These are phyloP conservation scores for Aspergillus puulaauensis DNA, from an alignment of 2,329 filamentous ascomycete genomes.

Conservation along the genomic window DNA sequence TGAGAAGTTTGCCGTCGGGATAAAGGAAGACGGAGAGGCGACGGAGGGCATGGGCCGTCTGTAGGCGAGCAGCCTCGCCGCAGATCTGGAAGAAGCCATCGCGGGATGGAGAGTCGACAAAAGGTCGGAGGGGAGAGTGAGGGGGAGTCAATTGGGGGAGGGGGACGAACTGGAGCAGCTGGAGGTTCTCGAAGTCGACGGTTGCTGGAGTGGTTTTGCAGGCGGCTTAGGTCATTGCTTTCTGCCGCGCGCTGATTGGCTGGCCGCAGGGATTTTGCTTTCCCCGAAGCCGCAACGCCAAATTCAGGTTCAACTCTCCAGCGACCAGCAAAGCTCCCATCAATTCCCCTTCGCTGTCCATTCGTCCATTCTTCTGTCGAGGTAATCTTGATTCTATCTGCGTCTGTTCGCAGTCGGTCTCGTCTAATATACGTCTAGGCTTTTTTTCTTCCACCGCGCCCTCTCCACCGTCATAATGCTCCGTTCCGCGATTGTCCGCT, in stretches of 20 bases:
- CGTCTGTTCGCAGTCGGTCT: not conserved
- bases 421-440: not conserved
- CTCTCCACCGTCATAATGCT: slow-evolving; percentile 66
- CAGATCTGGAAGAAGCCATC: slow-evolving; percentile 48
- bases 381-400: slow-evolving; percentile 15
- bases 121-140: slow-evolving; percentile 11
- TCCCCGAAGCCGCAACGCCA: slow-evolving; percentile 31
- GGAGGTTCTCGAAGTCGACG: slow-evolving; percentile 22
- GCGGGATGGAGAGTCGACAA: slow-evolving; percentile 20
- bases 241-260: slow-evolving; percentile 41
- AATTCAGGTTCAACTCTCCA: slow-evolving; percentile 17
- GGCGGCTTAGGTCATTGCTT: slow-evolving; percentile 42
- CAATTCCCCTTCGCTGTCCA: slow-evolving; percentile 12
- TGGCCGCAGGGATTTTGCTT: slow-evolving; percentile 34
- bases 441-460: slow-evolving; percentile 9
- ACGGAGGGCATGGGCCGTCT: slow-evolving; percentile 33
- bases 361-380: slow-evolving; percentile 14
- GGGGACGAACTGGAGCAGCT: slow-evolving; percentile 12
- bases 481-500: slow-evolving; percentile 80
- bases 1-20: slow-evolving; percentile 61
- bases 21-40: slow-evolving; percentile 33
- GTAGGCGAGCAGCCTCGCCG: slow-evolving; percentile 45
- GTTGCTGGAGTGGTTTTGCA: slow-evolving; percentile 26
- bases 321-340: slow-evolving; percentile 21
- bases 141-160: slow-evolving; percentile 20